Percentiles rank a stretch among this genome's conserved stretches.
Evolutionary conservation across 768 basidiomycete species (phyloP).

Genomic region (Kwoniella sp.): DNA sequence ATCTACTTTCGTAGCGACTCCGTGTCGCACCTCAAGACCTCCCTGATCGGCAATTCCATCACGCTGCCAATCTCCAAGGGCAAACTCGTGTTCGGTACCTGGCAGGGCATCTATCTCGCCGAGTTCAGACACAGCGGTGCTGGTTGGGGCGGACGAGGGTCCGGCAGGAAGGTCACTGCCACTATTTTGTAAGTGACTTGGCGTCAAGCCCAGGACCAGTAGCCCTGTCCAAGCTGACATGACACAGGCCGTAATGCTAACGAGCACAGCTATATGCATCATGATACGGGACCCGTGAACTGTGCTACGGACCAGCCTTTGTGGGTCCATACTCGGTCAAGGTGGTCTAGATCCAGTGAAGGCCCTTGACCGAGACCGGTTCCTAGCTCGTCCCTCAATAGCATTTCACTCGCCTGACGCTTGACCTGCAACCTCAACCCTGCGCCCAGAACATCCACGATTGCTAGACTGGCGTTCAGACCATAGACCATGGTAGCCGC

Average conservation of each 20-base stretch:
- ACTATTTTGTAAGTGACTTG: conserved; percentile 35
- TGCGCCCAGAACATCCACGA: conserved; percentile 77
- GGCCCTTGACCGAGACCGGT: not conserved
- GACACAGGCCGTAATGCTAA: not conserved
- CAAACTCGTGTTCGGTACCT: conserved; percentile 75
- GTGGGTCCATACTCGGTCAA: conserved; percentile 55
- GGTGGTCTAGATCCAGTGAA: not conserved
- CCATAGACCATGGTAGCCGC: conserved; percentile 92
- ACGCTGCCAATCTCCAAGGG: conserved; percentile 77
- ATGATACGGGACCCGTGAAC: conserved; percentile 4
- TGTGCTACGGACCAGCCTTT: conserved; percentile 36
- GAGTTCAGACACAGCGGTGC: conserved; percentile 53
- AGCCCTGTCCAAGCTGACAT: not conserved
- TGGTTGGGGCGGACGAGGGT: conserved; percentile 38
- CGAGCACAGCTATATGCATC: conserved; percentile 1
- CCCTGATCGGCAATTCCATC: conserved; percentile 75
- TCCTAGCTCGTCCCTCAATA: conserved; percentile 2
- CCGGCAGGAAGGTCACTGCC: conserved; percentile 40
- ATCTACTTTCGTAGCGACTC: conserved; percentile 71
- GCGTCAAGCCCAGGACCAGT: not conserved
- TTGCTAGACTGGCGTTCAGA: conserved; percentile 73
- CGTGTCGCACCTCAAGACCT: conserved; percentile 85
- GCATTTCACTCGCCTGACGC: conserved; percentile 11
- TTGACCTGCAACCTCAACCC: conserved; percentile 64
- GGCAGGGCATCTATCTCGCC: conserved; percentile 91